Evolutionary conservation across 208 protist genomes (phyloP).

Genomic region (Pavlovales sp.): DNA sequence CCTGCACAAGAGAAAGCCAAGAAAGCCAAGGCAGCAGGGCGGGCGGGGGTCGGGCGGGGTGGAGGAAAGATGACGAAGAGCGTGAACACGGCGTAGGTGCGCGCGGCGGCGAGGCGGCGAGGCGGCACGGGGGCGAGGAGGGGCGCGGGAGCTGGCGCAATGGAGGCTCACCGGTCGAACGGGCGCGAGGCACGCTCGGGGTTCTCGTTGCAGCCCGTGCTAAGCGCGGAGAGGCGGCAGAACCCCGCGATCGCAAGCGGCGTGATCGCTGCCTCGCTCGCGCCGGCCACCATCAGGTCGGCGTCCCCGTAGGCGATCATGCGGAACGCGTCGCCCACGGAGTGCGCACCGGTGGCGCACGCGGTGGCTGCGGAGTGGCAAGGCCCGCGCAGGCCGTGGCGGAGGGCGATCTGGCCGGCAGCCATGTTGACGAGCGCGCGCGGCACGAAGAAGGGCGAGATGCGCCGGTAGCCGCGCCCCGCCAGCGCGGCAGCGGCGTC

Average conservation of each 20-base stretch:
- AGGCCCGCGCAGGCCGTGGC: conserved; percentile 78
- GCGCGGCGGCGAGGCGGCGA: no score
- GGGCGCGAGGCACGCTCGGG: conserved; percentile 80
- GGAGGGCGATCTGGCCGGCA: conserved; percentile 79
- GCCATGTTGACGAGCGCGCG: conserved; percentile 95
- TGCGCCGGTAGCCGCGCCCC: conserved; percentile 51
- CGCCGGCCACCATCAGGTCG: conserved; percentile 79
- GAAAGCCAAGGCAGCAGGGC: no score
- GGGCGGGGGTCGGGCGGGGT: no score
- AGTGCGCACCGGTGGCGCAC: conserved; percentile 92
- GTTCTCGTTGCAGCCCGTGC: conserved; percentile 79
- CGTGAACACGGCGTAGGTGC: no score
- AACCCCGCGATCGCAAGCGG: conserved; percentile 87
- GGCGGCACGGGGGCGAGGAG: no score
- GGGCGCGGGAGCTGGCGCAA: no score
- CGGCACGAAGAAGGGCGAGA: conserved; percentile 83
- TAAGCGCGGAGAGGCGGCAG: conserved; percentile 69
- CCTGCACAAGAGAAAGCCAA: not conserved
- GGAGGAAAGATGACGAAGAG: no score
- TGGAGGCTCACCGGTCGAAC: conserved; percentile 72
- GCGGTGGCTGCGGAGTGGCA: conserved; percentile 84
- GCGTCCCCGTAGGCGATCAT: conserved; percentile 76
- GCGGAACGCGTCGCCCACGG: conserved; percentile 84
- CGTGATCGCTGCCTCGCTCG: conserved; percentile 84
- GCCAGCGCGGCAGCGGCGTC: conserved; percentile 17